Evolutionary conservation across 768 basidiomycete species (phyloP).

Genomic region (Cystobasidium tubakii): DNA sequence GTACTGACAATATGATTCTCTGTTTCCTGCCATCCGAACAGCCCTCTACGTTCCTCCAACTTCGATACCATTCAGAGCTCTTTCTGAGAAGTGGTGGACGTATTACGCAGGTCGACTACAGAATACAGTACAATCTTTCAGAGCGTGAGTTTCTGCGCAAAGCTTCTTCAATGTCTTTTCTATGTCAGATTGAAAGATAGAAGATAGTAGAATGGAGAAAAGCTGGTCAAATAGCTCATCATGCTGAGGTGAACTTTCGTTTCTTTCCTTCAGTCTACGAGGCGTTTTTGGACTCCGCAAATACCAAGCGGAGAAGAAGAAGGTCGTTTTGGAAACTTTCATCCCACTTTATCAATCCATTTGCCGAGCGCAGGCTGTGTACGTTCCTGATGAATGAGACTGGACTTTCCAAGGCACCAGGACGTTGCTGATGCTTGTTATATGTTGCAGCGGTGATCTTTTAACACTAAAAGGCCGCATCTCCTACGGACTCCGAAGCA

Average conservation of each 20-base stretch:
- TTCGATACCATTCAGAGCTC: background rate
- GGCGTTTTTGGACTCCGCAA: background rate
- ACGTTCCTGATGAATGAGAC: background rate
- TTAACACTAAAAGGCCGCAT: background rate
- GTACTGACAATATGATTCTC: background rate
- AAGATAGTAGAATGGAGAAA: too few relatives aligned
- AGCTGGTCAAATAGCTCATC: too few relatives aligned
- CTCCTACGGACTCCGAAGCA: background rate
- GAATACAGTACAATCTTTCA: constrained; percentile 17
- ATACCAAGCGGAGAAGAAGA: background rate
- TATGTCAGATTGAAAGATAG: too few relatives aligned
- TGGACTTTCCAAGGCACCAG: background rate
- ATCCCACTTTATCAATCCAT: constrained; percentile 14
- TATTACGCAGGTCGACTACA: background rate
- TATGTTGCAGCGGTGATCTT: background rate
- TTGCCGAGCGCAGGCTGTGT: constrained; percentile 13
- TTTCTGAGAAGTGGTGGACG: constrained; percentile 7
- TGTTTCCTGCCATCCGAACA: background rate
- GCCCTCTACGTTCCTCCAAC: constrained; percentile 11
- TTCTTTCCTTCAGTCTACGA: constrained; percentile 4
- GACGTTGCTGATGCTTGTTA: background rate
- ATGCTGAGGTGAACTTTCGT: too few relatives aligned
- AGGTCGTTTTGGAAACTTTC: background rate
- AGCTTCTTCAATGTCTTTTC: background rate
- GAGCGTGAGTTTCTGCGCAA: constrained; percentile 9